phyloP scores from a whole-genome alignment of 352 stramenopile genomes.

The Thalassiosira sp. region DNA sequence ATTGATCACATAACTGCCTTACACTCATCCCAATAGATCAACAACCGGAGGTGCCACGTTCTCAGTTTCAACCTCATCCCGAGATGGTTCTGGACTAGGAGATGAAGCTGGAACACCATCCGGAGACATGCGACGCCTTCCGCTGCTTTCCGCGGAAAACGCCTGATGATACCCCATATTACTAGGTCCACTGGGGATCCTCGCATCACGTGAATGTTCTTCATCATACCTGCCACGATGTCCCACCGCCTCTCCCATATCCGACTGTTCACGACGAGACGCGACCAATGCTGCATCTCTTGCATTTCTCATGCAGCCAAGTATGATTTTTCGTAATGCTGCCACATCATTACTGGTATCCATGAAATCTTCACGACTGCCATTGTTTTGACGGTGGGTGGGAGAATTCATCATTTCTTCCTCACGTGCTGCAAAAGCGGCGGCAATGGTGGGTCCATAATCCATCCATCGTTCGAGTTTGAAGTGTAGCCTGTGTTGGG shows the following conservation, averaged over 20 bases:
- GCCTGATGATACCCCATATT: slow-evolving; percentile 48
- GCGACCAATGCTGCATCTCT: slow-evolving; percentile 44
- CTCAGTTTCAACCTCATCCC: slow-evolving; percentile 3
- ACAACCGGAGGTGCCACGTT: slow-evolving; percentile 4
- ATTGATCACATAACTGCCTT: too few species aligned
- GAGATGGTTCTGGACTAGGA: slow-evolving; percentile 1
- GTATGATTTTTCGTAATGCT: slow-evolving; percentile 63
- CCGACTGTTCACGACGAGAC: not conserved
- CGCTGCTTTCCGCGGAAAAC: slow-evolving; percentile 37
- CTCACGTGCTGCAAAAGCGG: slow-evolving; percentile 84
- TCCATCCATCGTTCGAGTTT: slow-evolving; percentile 88
- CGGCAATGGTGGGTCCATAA: slow-evolving; percentile 86
- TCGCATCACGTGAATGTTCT: slow-evolving; percentile 3
- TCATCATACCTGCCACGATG: slow-evolving; percentile 26
- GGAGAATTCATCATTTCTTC: slow-evolving; percentile 70
- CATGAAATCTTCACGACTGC: slow-evolving; percentile 28
- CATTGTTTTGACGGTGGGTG: slow-evolving; percentile 13
- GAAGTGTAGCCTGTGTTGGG: slow-evolving; percentile 77
- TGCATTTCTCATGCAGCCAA: slow-evolving; percentile 80
- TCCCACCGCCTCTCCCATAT: slow-evolving; percentile 1
- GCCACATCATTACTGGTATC: slow-evolving; percentile 53
- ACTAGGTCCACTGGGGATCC: slow-evolving; percentile 14
- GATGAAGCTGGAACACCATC: not conserved
- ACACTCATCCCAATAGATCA: slow-evolving; percentile 37
- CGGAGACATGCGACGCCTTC: not conserved